These are phyloP conservation scores for Chlorella ohadii DNA, from an alignment of 139 green algal species.

Conservation along the genomic window DNA sequence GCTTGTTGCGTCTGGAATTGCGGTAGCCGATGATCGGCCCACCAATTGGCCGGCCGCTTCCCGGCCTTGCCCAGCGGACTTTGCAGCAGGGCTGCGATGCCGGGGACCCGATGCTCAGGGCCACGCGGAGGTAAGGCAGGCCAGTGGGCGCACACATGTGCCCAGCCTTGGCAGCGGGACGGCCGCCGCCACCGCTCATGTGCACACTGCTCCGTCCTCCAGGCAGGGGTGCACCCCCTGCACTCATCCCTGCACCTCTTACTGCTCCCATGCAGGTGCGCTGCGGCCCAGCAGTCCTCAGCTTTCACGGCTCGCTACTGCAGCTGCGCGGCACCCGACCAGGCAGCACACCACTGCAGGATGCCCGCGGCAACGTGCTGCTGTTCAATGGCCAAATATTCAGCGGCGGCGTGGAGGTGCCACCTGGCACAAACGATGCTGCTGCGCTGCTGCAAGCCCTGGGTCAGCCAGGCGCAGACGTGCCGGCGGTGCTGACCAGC, in stretches of 20 bases:
- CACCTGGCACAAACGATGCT: slow-evolving; percentile 59
- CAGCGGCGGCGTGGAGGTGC: slow-evolving; percentile 53
- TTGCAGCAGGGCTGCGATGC: not conserved
- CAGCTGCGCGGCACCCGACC: slow-evolving; percentile 66
- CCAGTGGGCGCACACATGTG: not conserved
- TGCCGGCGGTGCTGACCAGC: slow-evolving; percentile 42
- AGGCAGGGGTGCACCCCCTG: too few relatives aligned
- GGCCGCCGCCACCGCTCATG: not conserved
- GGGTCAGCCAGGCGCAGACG: not conserved
- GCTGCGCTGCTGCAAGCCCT: slow-evolving; percentile 56
- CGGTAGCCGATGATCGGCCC: not conserved
- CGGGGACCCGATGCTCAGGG: slow-evolving; percentile 15
- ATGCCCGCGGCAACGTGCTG: slow-evolving; percentile 64
- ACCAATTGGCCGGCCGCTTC: not conserved
- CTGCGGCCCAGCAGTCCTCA: not conserved
- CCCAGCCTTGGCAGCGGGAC: not conserved
- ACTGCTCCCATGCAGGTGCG: not conserved
- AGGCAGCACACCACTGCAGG: slow-evolving; percentile 1
- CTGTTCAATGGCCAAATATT: slow-evolving; percentile 87
- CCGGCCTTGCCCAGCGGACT: not conserved
- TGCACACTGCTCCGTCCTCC: too few relatives aligned
- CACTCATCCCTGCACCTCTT: not conserved
- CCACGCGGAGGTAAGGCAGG: not conserved
- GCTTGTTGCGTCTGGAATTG: not conserved
- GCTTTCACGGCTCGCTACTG: slow-evolving; percentile 65